Evolutionary conservation across 768 basidiomycete genomes (phyloP), one percentile per base, ranked within the genome.

Genomic region (Lentinula lateritia): DNA sequence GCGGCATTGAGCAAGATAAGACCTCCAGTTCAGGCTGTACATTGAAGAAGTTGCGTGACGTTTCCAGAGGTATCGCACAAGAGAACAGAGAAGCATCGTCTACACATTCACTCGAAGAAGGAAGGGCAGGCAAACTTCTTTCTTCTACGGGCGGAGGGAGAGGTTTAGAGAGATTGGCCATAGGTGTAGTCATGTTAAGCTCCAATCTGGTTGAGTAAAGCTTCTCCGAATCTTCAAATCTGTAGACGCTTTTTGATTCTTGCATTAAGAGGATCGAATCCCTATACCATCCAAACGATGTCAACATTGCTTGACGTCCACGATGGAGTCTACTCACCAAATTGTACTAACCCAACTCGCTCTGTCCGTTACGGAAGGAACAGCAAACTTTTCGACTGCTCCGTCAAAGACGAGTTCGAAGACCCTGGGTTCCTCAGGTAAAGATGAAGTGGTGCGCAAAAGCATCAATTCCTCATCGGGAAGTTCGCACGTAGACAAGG

Each of bases 291-390:
- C 28, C 8, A 62, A 65, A 41, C 55, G 45, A 48, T 20, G 46
- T 60, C 43, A n/a, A 50, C 36, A 13, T 3, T 36, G 41, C 20
- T 58, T 59, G 6, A 7, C 8, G 10, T 28, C 28, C 28, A 52
- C 15, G 20, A 52, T 38, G 53, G 32, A 58, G 52, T 36, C 34
- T 23, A 69, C 78, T 67, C 69, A 89, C 90, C 90, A 92, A 52
- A 91, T 83, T 3, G 85, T 82, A 66, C 86, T 87, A 54, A 92
- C 80, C 90, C 90, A 92, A 8, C 79, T 80, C 3, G 88, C 88
- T 55, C 90, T 77, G 60, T 88, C 87, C 62, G 80, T 78, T 32
- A 83, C 80, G 20, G 84, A 84, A 9, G 74, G 70, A 2, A 82
- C 84, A 0, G 87, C 89, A 69, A 92, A 89, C 59, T 77, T 82